Evolutionary conservation across 306 rosid genomes (phyloP), one percentile per base, ranked within the genome.

Genomic region (Chamaecrista fasciculata): DNA sequence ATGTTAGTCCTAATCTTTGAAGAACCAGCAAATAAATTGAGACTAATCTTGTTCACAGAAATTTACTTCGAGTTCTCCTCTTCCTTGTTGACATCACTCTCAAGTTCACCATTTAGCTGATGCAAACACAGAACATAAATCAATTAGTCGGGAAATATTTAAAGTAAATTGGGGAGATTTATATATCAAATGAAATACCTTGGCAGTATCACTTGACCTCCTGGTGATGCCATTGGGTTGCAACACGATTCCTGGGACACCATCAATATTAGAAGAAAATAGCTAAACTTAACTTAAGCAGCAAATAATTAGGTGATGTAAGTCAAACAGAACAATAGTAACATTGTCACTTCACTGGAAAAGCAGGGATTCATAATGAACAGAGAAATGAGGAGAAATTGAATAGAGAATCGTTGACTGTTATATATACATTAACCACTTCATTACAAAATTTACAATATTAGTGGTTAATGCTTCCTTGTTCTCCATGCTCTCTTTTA

Each of bases 1-100:
- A 78, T 50, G 66, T 82, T 73, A 78, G 62, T 28, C 34, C 81
- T 29, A 67, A 68, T 29, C 18, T 16, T 34, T 49, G 8, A 36
- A 52, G 58, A 62, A 72, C 53, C 50, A 34, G 33, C 7, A 1
- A 74, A 69, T 57, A 25, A 43, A 60, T 37, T 26, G 48, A 69
- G 15, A 69, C 51, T 52, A 65, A 74, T 39, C 71, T 80, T 48
- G 67, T 26, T 50, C 39, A 78, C 19, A 68, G 56, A 10, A 73
- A 70, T 34, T 73, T 84, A 87, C 93, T 85, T 84, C 57, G 89
- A 87, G 74, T 76, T 84, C 64, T 82, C 90, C 61, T 67, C 86
- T 60, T 73, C 81, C 47, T 66, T 82, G 36, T 29, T 70, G 43
- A 58, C 70, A 56, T 69, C 62, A 7, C 74, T 79, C 59, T 71